A percentile compares a stretch with the other conserved stretches of the same genome.
Conservation (phyloP, 768 basidiomycete genomes). For the Agrocybe praecox region DNA sequence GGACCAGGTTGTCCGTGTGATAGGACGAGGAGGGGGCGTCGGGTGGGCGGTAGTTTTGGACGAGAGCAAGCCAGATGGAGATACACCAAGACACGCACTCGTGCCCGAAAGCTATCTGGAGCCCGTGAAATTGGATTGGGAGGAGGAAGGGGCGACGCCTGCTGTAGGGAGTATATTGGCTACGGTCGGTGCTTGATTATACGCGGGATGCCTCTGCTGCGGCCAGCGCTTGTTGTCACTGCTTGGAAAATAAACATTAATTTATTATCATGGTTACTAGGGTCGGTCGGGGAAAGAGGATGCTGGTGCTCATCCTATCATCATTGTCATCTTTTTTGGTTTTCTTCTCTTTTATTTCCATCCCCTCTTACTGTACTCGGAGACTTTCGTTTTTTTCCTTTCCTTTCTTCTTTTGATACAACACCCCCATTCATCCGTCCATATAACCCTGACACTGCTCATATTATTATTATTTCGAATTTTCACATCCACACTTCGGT, state of each 20-base stretch:
- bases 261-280: not conserved
- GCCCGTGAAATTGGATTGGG: conserved; percentile 47
- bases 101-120: conserved; percentile 83
- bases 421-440: too few species aligned
- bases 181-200: not conserved
- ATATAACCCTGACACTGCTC: too few species aligned
- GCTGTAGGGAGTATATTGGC: not conserved
- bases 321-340: too few species aligned
- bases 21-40: conserved; percentile 76
- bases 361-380: not conserved
- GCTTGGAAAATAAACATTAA: not conserved
- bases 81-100: conserved; percentile 54
- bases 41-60: conserved; percentile 79
- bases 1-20: conserved; percentile 73
- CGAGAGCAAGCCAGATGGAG: conserved; percentile 10
- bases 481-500: too few species aligned
- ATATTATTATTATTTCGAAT: too few species aligned
- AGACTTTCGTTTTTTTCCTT: not conserved
- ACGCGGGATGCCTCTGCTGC: too few species aligned
- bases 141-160: conserved; percentile 23
- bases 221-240: not conserved
- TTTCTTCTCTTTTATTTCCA: too few species aligned
- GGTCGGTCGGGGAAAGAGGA: not conserved
- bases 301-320: not conserved
- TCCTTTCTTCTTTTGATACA: too few species aligned